A percentile compares a stretch with the other conserved stretches of the same genome.
Evolutionary conservation across 441 rosid genomes (phyloP).

Genomic region (Populus hybrid): DNA sequence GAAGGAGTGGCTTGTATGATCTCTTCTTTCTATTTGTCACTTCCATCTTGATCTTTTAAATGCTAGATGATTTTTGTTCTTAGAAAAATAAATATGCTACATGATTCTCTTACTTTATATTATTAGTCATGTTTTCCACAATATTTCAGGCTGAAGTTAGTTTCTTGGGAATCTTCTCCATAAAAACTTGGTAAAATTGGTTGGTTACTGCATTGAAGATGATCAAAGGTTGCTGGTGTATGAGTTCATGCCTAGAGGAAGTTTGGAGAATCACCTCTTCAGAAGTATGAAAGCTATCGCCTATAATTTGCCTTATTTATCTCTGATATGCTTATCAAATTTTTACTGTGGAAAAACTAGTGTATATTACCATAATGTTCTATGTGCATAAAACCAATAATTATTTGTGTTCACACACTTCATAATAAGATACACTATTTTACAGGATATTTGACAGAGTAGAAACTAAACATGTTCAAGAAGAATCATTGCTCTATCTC

Average conservation of each 20-base stretch:
- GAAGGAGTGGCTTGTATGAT: conserved; percentile 47
- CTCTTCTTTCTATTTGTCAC: not conserved
- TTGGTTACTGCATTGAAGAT: conserved; percentile 47
- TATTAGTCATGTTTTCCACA: conserved; percentile 1
- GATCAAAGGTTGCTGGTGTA: conserved; percentile 40
- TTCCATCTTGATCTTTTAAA: not conserved
- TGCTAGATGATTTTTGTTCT: not conserved
- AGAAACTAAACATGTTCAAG: too few relatives aligned
- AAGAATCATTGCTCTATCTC: too few relatives aligned
- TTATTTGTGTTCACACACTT: not conserved
- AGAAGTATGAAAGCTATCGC: conserved; percentile 28
- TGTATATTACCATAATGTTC: not conserved
- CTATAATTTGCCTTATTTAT: not conserved
- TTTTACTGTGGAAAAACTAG: not conserved
- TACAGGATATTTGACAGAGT: too few relatives aligned
- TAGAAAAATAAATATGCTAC: not conserved
- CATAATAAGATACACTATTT: not conserved
- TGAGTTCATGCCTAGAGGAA: conserved; percentile 50
- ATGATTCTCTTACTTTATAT: not conserved
- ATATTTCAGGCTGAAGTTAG: conserved; percentile 41
- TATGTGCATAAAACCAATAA: not conserved
- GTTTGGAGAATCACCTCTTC: conserved; percentile 48
- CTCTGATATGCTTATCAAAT: not conserved
- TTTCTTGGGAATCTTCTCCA: conserved; percentile 45
- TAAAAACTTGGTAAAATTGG: conserved; percentile 39